Evolutionary conservation across 257 asterid species (phyloP).

Genomic region (Plectranthus barbatus): DNA sequence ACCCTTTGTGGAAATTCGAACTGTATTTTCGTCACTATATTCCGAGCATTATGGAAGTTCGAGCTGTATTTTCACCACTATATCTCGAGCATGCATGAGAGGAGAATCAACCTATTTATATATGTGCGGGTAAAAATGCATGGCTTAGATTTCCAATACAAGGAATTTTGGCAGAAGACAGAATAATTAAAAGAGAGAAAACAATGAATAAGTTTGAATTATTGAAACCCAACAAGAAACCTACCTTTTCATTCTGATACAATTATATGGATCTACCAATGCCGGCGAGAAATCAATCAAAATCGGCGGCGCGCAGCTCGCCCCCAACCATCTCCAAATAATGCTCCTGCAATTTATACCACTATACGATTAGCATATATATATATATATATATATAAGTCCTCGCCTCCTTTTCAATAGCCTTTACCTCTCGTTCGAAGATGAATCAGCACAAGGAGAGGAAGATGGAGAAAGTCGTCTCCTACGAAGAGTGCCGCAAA

Average conservation of each 20-base stretch:
- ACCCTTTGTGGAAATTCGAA: too few species aligned
- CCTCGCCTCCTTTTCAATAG: not conserved
- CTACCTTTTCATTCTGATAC: slow-evolving; percentile 30
- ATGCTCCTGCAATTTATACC: slow-evolving; percentile 6
- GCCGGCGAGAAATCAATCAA: slow-evolving; percentile 33
- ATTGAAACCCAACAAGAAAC: slow-evolving; percentile 28
- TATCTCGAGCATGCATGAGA: too few species aligned
- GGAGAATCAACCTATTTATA: too few species aligned
- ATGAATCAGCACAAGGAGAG: slow-evolving; percentile 16
- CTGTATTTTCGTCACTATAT: too few species aligned
- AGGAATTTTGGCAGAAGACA: not conserved
- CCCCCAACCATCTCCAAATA: slow-evolving; percentile 18
- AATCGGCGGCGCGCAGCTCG: slow-evolving; percentile 28
- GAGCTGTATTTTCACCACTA: too few species aligned
- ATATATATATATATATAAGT: too few species aligned
- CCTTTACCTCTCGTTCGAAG: not conserved
- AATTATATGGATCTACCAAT: slow-evolving; percentile 27
- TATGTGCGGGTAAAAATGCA: too few species aligned
- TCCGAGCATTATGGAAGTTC: too few species aligned
- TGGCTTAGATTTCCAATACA: not conserved
- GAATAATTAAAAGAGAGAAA: not conserved
- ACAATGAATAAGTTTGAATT: slow-evolving; percentile 20
- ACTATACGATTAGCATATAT: not conserved
- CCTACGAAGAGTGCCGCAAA: slow-evolving; percentile 58
- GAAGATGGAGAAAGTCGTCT: slow-evolving; percentile 23